Evolutionary conservation across 306 rosid genomes (phyloP), one percentile per base, ranked within the genome.

Genomic region (Lagenaria siceraria): DNA sequence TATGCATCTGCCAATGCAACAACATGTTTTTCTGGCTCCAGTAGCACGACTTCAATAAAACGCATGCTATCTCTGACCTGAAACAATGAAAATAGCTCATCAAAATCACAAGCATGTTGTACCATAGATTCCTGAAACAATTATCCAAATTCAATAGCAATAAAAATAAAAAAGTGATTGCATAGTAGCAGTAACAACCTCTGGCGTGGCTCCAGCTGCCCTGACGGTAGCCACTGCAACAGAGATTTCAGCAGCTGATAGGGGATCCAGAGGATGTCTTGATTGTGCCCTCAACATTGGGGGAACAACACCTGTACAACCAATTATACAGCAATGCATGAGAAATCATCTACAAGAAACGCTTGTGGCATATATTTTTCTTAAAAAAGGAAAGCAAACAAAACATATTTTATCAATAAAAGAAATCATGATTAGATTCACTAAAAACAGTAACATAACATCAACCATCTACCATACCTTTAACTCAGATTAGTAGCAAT

Each of bases 41-140:
- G 76, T 69, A 91, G 83, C 83, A 86, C 96, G 46, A 88, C 92
- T 84, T 93, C 98, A 79, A 93, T 75, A 82, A 93, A 91, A 76
- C 98, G 96, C 97, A 91, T 93, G 79, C 93, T 48, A 80, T 93
- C 98, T 82, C 97, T 89, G 77, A 91, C 91, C 98, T 93, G 87
- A 64, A 86, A 82, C 22, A 15, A 55, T 19, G 17, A 52, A 77
- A 80, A 27, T 33, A 73, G 71, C 68, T 65, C 64, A 79, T 72
- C n/a, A 74, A 60, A 78, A 77, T 52, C 48, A 29, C 46, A 18
- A 51, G 13, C 27, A 56, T 71, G 14, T 13, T 27, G 24, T 48
- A 60, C 64, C 18, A 43, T 7, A 48, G 8, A 65, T 18, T 4
- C 53, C 65, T 19, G 46, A 75, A 63, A 63, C 78, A 75, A 21